Conservation (phyloP, 768 basidiomycete genomes). For the Udeniomyces megalosporus region DNA sequence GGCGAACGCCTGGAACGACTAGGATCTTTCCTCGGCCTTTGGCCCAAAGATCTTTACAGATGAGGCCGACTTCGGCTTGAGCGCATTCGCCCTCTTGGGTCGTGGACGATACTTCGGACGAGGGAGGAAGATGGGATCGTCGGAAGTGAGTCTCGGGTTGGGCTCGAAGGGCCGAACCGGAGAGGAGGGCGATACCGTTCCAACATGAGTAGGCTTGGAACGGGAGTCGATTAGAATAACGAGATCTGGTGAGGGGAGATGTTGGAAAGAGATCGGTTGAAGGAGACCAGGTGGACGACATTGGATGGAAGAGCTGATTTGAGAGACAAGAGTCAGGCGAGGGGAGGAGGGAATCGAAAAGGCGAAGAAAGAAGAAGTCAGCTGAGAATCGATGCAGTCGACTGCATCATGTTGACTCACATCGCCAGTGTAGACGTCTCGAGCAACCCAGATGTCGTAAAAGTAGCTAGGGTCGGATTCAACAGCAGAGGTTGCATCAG, state of each 20-base stretch:
- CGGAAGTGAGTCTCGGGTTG: neutral
- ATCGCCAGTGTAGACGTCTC: slow-evolving; percentile 27
- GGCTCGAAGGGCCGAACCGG: neutral
- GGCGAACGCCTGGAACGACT: slow-evolving; percentile 11
- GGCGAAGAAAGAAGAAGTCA: no score
- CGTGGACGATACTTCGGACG: neutral
- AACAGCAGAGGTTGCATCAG: no score
- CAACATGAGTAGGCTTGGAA: slow-evolving; percentile 15
- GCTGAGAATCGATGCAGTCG: no score
- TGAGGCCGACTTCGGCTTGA: slow-evolving; percentile 11
- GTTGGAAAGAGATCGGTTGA: slow-evolving; percentile 23
- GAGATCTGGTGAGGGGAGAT: slow-evolving; percentile 19
- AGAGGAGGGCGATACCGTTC: slow-evolving; percentile 14
- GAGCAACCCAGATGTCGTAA: slow-evolving; percentile 29
- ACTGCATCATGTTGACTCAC: no score
- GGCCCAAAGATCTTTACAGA: slow-evolving; percentile 12
- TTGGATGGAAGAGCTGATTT: slow-evolving; percentile 2
- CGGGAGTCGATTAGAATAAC: slow-evolving; percentile 21
- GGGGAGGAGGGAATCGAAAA: neutral
- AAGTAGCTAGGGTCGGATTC: slow-evolving; percentile 11
- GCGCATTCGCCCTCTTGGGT: slow-evolving; percentile 6
- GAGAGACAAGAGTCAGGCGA: neutral
- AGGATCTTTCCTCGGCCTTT: neutral
- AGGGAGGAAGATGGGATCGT: neutral
- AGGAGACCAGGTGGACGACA: slow-evolving; percentile 2